A percentile compares a stretch with the other conserved stretches of the same genome.
Conservation (phyloP, 176 grass and related monocot genomes). For the Hordeum marinum region DNA sequence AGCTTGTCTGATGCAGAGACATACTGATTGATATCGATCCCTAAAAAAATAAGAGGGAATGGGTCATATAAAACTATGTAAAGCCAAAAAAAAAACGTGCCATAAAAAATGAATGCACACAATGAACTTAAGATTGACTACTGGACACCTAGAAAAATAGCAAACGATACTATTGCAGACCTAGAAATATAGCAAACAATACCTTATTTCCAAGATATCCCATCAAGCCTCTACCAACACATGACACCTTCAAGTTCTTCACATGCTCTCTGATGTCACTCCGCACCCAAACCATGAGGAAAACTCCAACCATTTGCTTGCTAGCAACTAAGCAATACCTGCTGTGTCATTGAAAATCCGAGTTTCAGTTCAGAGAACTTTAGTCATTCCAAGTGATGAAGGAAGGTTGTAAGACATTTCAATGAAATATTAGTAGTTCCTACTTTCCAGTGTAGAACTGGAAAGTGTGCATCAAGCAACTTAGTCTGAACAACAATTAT, state of each 20-base stretch:
- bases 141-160: neutral
- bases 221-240: slow-evolving; percentile 95
- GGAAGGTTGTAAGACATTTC: neutral
- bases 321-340: slow-evolving; percentile 94
- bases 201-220: slow-evolving; percentile 99
- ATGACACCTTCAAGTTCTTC: slow-evolving; percentile 91
- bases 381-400: neutral
- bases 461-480: neutral
- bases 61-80: neutral
- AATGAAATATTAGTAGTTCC: neutral
- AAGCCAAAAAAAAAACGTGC: neutral
- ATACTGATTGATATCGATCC: slow-evolving; percentile 98
- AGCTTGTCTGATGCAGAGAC: slow-evolving; percentile 90
- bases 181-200: neutral
- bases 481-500: neutral
- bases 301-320: slow-evolving; percentile 98
- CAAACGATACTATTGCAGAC: neutral
- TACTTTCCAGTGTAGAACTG: neutral
- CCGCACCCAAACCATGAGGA: slow-evolving; percentile 89
- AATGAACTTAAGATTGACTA: neutral
- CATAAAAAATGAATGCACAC: neutral
- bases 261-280: slow-evolving; percentile 86
- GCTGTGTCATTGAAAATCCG: slow-evolving; percentile 8
- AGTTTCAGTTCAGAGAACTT: slow-evolving; percentile 7
- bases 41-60: slow-evolving; percentile 24